Conservation (phyloP, 2,329 filamentous ascomycete species). For the Colletotrichum sp. region DNA sequence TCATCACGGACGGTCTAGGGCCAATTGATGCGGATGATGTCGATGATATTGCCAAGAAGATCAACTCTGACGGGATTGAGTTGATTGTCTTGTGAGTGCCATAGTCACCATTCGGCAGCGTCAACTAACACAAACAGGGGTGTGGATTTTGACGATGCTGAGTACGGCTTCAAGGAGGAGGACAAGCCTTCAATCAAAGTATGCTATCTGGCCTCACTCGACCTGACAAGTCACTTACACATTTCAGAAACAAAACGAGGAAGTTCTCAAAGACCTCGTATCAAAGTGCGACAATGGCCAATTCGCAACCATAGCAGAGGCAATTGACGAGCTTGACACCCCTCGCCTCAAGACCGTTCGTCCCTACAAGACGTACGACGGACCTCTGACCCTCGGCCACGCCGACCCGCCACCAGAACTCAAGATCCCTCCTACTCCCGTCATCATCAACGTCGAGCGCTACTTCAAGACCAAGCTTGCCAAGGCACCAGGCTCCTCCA, state of each 20-base stretch:
- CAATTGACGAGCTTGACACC: conserved; percentile 77
- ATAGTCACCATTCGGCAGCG: not conserved
- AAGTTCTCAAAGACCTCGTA: conserved; percentile 66
- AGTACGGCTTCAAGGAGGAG: conserved; percentile 92
- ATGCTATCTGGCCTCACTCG: conserved; percentile 5
- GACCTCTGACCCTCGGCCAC: conserved; percentile 80
- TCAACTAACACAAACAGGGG: conserved; percentile 52
- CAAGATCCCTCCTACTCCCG: conserved; percentile 72
- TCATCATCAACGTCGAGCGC: conserved; percentile 86
- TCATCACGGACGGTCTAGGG: conserved; percentile 84
- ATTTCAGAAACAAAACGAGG: conserved; percentile 72
- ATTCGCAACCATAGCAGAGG: conserved; percentile 86
- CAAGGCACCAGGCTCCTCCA: conserved; percentile 75
- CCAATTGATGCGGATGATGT: conserved; percentile 75
- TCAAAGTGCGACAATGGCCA: conserved; percentile 71
- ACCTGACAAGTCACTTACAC: not conserved
- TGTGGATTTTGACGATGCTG: conserved; percentile 90
- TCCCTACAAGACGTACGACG: conserved; percentile 81
- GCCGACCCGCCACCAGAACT: conserved; percentile 13
- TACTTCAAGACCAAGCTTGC: conserved; percentile 88
- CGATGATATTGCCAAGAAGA: conserved; percentile 71
- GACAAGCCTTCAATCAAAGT: conserved; percentile 78
- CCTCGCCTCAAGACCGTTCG: conserved; percentile 79
- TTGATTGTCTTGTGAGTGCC: conserved; percentile 75
- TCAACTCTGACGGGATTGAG: conserved; percentile 79